phyloP scores from a whole-genome alignment of 768 basidiomycete genomes.

The Pilatotrama ljubarskyi region DNA sequence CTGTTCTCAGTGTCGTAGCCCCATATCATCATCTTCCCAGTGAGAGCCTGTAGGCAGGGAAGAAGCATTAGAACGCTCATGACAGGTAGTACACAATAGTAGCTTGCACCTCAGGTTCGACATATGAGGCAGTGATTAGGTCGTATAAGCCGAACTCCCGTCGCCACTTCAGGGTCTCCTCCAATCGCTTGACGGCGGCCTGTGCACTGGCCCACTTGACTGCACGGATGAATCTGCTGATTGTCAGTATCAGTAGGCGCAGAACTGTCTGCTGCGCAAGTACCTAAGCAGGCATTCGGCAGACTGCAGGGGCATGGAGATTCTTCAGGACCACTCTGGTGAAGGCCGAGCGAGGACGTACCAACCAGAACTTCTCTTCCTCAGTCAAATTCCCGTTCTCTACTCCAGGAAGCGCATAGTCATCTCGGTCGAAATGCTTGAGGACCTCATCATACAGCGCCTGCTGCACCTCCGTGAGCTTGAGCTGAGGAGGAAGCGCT shows the following conservation, averaged over 20 bases:
- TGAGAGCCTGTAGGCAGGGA: constrained; percentile 53
- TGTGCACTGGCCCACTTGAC: constrained; percentile 64
- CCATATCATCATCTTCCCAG: constrained; percentile 79
- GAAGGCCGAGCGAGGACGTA: constrained; percentile 32
- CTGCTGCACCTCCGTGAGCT: constrained; percentile 46
- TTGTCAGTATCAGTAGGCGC: background rate
- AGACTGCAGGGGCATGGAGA: constrained; percentile 35
- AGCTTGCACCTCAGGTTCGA: constrained; percentile 67
- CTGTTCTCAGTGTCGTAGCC: constrained; percentile 70
- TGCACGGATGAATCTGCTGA: constrained; percentile 68
- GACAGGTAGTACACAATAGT: background rate
- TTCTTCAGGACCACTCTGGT: background rate
- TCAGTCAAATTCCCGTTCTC: constrained; percentile 51
- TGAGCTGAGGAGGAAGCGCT: constrained; percentile 13
- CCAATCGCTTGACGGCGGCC: constrained; percentile 63
- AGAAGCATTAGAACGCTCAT: background rate
- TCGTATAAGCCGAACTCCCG: constrained; percentile 77
- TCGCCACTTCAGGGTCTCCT: constrained; percentile 76
- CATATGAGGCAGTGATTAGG: constrained; percentile 53
- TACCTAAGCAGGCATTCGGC: constrained; percentile 73
- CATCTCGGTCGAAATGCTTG: constrained; percentile 54
- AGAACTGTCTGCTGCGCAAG: background rate
- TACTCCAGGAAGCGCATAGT: constrained; percentile 53
- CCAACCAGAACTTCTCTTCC: constrained; percentile 78
- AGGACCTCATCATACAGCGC: constrained; percentile 55